Evolutionary conservation across 73 alveolate species (phyloP), one percentile per base, ranked within the genome.

Genomic region (Paramecium caudatum): DNA sequence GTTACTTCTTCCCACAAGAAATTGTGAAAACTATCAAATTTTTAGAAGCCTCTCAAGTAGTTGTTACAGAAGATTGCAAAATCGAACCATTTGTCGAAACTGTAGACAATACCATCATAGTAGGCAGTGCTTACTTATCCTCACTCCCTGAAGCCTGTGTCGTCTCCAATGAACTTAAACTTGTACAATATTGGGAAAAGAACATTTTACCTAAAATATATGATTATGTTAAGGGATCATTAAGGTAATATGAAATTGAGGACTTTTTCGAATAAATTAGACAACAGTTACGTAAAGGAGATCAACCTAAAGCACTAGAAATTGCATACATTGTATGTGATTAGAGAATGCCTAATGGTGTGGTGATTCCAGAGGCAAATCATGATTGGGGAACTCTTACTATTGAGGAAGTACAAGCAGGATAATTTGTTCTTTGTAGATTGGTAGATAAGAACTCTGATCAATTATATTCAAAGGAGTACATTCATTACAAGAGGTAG

Each of bases 111-210:
- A 47, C 55, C n/a, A 41, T 62, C n/a, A 30, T 63, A 16, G 62
- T 78, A 5, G 90, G 90, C 30, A 62, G 90, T 36, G 39, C 93
- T 3, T 86, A 86, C 65, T 21, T 63, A 47, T 17, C 37, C 7
- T 63, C 87, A 61, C 96, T 90, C 5, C 92, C 95, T 21, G 85
- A 91, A 68, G 92, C 91, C 45, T 91, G 80, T 27, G 36, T 83
- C 21, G 93, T 91, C 13, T 87, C 82, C 17, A 93, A 94, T 41
- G 95, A 93, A 37, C 47, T 93, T 15, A 96, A 95, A 90, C 91
- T 96, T 36, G 91, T 96, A 6, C 91, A 94, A 61, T 94, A 96
- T 83, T 96, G 99, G 99, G 99, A 96, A 68, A 94, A 95, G 93
- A 65, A 93, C 80, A 91, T 96, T 6, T 83, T 96, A 33, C 97